Evolutionary conservation across 1,284 basidiomycete genomes (phyloP), one percentile per base, ranked within the genome.

Genomic region (Coniophora puteana): DNA sequence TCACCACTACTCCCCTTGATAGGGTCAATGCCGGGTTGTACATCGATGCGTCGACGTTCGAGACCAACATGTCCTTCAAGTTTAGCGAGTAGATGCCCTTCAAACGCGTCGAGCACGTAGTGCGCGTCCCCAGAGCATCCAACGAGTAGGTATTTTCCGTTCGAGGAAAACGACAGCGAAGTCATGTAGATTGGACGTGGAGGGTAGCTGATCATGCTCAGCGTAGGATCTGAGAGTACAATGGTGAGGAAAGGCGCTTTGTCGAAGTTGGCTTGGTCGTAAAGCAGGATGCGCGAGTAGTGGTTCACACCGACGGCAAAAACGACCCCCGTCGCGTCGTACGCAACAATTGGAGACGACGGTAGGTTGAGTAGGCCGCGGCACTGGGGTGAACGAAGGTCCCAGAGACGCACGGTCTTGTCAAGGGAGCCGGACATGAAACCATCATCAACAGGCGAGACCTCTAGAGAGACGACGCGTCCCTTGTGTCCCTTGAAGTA

Each of bases 351-450:
- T 1, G 93, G 89, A 18, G 85, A 71, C 1, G 72, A 87, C 11
- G 83, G 85, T 21, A 86, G 68, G 50, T 76, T 78, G 38, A 90
- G 68, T 27, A 88, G 68, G 8, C 85, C 84, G 41, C 88, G 80
- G 57, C 91, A 91, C 21, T 74, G 72, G 1, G 83, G 79, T 13
- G 82, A 72, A 25, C 94, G 82, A 31, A 98, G 71, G 63, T 99
- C 96, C 96, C 96, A 99, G 16, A 99, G 66, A 27, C 93, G 78
- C n/a, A 99, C 93, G 1, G 93, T 94, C 52, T 89, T 92, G 68
- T 99, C 94, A 52, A 90, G 73, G 0, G 94, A 92, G 1, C 83
- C 90, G 6, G 94, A 96, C 71, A 99, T 83, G 66, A 99, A 98
- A 0, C 89, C 89, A 57, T 99, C 95, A 57, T 97, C 89, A 2